Conservation (phyloP, 2,329 filamentous ascomycete species). For the Apiospora hydei region DNA sequence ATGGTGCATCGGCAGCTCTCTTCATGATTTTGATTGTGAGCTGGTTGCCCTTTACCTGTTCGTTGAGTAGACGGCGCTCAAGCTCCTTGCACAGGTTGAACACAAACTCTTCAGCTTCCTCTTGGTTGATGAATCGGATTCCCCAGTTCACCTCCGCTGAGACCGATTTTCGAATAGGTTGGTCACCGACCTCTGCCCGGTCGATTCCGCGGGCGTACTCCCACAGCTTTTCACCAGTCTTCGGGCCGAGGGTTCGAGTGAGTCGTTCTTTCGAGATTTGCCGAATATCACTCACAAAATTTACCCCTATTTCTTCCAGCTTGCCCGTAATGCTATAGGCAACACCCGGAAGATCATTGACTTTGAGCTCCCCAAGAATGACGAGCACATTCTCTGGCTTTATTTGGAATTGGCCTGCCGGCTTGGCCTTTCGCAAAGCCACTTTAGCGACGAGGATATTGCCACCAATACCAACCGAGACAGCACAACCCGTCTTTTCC, state of each 20-base stretch:
- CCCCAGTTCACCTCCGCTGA: conserved; percentile 99
- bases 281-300: conserved; percentile 82
- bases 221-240: conserved; percentile 89
- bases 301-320: conserved; percentile 85
- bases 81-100: conserved; percentile 85
- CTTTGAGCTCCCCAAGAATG: conserved; percentile 78
- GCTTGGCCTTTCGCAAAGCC: conserved; percentile 89
- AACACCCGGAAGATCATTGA: conserved; percentile 88
- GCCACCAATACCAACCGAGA: conserved; percentile 89
- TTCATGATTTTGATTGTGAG: conserved; percentile 96
- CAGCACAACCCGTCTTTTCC: conserved; percentile 79
- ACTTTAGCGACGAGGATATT: conserved; percentile 94
- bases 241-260: conserved; percentile 78
- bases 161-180: conserved; percentile 87
- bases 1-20: conserved; percentile 81
- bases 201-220: conserved; percentile 93
- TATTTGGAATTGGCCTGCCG: conserved; percentile 89
- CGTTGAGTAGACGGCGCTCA: conserved; percentile 79
- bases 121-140: conserved; percentile 89
- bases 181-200: conserved; percentile 82
- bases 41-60: conserved; percentile 85
- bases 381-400: conserved; percentile 80
- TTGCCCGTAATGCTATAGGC: conserved; percentile 88
- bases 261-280: conserved; percentile 79
- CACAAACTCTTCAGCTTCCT: conserved; percentile 94